These are phyloP conservation scores for Cystoisospora suis DNA, from an alignment of 169 alveolate genomes.

Conservation along the genomic window DNA sequence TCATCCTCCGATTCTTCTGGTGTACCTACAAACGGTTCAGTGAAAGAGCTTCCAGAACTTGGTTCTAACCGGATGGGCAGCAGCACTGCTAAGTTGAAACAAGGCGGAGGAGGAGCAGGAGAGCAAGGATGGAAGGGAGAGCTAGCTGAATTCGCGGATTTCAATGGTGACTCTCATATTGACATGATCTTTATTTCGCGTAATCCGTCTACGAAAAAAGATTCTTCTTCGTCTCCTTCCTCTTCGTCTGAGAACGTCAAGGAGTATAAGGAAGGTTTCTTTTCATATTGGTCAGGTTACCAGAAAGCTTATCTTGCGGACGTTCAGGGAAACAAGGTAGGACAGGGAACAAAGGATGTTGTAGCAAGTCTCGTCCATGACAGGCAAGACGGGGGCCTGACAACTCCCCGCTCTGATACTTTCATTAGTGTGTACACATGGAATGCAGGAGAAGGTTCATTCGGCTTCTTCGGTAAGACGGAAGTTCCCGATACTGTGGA, in stretches of 20 bases:
- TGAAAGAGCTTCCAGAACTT: not conserved
- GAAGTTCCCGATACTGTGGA: conserved; percentile 23
- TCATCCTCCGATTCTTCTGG: too few relatives aligned
- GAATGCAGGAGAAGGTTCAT: conserved; percentile 10
- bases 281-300: too few relatives aligned
- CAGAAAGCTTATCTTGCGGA: too few relatives aligned
- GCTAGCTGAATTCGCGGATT: conserved; percentile 40
- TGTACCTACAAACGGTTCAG: too few relatives aligned
- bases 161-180: conserved; percentile 28
- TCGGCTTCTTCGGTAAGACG: not conserved
- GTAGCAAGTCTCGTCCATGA: too few relatives aligned
- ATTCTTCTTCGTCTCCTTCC: not conserved
- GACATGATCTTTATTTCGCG: conserved; percentile 34
- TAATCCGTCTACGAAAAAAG: not conserved
- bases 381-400: too few relatives aligned
- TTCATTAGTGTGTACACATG: conserved; percentile 19
- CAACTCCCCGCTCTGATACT: not conserved
- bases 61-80: not conserved
- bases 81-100: not conserved
- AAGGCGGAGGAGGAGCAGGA: not conserved
- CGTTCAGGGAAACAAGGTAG: too few relatives aligned
- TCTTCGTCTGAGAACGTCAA: not conserved
- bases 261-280: too few relatives aligned
- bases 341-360: too few relatives aligned
- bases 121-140: conserved; percentile 46